Evolutionary conservation across 2,329 filamentous ascomycete species (phyloP).

Genomic region (Botrytis hyacinthi): DNA sequence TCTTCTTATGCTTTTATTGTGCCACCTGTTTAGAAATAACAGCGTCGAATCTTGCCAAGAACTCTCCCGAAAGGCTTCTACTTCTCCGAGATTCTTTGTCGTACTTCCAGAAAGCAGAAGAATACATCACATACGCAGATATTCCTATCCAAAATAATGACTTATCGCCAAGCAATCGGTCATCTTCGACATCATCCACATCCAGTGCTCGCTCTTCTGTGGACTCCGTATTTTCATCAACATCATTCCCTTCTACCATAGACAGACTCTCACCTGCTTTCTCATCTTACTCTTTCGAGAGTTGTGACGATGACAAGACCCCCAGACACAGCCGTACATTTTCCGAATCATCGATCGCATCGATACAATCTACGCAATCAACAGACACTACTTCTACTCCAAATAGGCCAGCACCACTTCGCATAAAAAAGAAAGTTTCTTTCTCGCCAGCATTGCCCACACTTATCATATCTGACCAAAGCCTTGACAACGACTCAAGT

Average conservation of each 20-base stretch:
- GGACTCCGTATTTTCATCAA: constrained; percentile 34
- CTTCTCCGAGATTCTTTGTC: constrained; percentile 35
- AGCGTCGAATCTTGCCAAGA: constrained; percentile 31
- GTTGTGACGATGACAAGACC: neutral
- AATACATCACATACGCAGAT: constrained; percentile 29
- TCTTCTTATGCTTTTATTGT: constrained; percentile 38
- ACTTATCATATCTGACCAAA: constrained; percentile 2
- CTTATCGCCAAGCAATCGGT: neutral
- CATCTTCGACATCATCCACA: constrained; percentile 25
- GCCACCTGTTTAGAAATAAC: constrained; percentile 35
- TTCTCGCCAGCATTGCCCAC: constrained; percentile 24
- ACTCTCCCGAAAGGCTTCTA: constrained; percentile 32
- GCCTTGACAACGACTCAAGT: neutral
- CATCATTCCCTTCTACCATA: constrained; percentile 23
- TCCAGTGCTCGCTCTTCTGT: constrained; percentile 35
- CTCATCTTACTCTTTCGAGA: constrained; percentile 26
- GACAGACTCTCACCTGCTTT: constrained; percentile 21
- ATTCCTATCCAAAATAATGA: constrained; percentile 27
- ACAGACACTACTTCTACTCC: neutral
- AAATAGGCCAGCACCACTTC: constrained; percentile 23
- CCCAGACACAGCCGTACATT: constrained; percentile 20
- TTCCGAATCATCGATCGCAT: constrained; percentile 13
- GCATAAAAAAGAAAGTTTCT: constrained; percentile 36
- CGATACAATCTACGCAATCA: neutral
- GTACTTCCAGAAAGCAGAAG: constrained; percentile 33